A percentile compares a stretch with the other conserved stretches of the same genome.
These are phyloP conservation scores for Diaporthe ilicicola DNA, from an alignment of 2,329 filamentous ascomycete genomes.

Conservation along the genomic window DNA sequence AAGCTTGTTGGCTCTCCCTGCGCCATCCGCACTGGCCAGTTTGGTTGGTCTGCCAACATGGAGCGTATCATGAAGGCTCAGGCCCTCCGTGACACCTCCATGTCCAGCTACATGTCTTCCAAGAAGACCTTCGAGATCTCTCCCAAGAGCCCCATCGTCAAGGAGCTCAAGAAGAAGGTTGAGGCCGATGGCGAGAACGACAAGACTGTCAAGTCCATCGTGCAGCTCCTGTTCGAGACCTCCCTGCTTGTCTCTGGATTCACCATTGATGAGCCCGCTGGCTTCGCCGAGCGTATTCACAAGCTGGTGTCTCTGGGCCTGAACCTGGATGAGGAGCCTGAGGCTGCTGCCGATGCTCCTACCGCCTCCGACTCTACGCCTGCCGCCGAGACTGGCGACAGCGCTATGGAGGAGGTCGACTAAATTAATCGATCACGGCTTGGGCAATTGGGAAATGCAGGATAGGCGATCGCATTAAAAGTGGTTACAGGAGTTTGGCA, in stretches of 20 bases:
- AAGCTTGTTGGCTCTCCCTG: conserved; percentile 95
- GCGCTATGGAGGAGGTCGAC: conserved; percentile 99
- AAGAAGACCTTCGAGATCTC: conserved; percentile 99
- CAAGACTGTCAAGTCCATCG: conserved; percentile 99
- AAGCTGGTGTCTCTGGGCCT: conserved; percentile 98
- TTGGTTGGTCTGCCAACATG: conserved; percentile 99
- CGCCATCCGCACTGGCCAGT: conserved; percentile 99
- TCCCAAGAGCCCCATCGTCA: conserved; percentile 96
- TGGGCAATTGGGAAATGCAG: conserved; percentile 25
- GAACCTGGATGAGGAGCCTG: conserved; percentile 96
- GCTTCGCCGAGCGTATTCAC: conserved; percentile 99
- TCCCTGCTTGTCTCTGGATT: conserved; percentile 98
- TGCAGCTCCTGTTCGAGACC: conserved; percentile 98
- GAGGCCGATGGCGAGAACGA: conserved; percentile 97
- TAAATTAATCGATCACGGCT: conserved; percentile 57
- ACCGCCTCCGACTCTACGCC: conserved; percentile 65
- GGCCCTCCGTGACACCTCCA: conserved; percentile 98
- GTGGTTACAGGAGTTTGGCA: conserved; percentile 51
- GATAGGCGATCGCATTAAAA: conserved; percentile 46
- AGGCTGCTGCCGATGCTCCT: conserved; percentile 71
- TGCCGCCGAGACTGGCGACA: conserved; percentile 76
- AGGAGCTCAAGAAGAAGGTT: conserved; percentile 99
- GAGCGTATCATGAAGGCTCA: conserved; percentile 99
- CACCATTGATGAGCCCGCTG: conserved; percentile 98
- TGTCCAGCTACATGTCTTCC: conserved; percentile 99